Base-by-base conservation (phyloP, 2,329 filamentous ascomycete genomes). In the Fusarium lateritium region DNA sequence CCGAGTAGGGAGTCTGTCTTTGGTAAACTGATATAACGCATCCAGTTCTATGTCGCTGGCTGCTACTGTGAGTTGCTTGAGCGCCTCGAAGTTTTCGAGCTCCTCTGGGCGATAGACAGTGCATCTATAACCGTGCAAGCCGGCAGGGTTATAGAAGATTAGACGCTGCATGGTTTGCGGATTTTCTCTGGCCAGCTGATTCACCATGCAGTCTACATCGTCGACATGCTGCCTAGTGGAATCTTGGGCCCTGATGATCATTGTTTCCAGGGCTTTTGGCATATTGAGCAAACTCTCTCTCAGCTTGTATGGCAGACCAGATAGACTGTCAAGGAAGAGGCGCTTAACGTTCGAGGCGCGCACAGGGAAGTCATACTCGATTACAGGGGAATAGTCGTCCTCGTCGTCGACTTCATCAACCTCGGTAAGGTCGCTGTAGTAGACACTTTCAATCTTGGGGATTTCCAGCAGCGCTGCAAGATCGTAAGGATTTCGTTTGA, bases 301-400 rank as follows among this genome's bases (percentile, higher is more conserved):
- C 28, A 65, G 24, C 4, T n/a, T 22, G 6, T 19, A 13, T 13
- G 42, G 11, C 7, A 60, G 17, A 7, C 15, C 15, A 2, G 39
- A 7, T n/a, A 43, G 5, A 8, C 26, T 2, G 21, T 71, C 67
- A 3, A 71, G 49, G 4, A 62, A 71, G 0, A 71, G 17, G 6
- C 34, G 49, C n/a, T 63, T 43, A 2, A 71, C 19, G 3, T 45
- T 57, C 2, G 67, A 72, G 6, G 40, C 59, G 4, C 7, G 1
- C 2, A 2, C 0, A 11, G 66, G 69, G 4, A 69, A 55, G 15
- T 19, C 9, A 11, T 50, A 54, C 6, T 26, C n/a, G 0, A 19
- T 36, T 15, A 4, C 11, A 1, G 47, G 8, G 9, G 46, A 15
- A 3, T 21, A 14, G 3, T 33, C 38, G 2, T 36, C 19, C 0